phyloP scores from a whole-genome alignment of 768 basidiomycete genomes.

The Phanerochaete sordida region DNA sequence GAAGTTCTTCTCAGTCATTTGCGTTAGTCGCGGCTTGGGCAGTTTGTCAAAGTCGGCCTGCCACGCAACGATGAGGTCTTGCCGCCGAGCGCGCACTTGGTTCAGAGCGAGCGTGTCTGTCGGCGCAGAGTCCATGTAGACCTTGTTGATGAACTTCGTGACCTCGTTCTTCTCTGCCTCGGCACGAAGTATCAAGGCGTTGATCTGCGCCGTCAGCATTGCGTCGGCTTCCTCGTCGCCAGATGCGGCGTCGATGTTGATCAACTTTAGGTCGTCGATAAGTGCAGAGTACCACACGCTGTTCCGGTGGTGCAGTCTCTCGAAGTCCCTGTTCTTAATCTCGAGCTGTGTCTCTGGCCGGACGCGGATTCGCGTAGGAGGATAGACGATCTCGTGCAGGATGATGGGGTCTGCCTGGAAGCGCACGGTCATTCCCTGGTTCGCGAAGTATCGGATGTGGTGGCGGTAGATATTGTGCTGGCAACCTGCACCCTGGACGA shows the following conservation, averaged over 20 bases:
- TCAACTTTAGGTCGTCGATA: conserved; percentile 71
- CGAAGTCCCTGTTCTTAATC: conserved; percentile 90
- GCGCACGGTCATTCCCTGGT: conserved; percentile 78
- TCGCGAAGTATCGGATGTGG: conserved; percentile 89
- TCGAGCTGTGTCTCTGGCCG: conserved; percentile 84
- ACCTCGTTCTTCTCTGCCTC: conserved; percentile 76
- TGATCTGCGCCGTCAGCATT: conserved; percentile 58
- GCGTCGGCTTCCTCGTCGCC: conserved; percentile 73
- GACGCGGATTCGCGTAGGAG: conserved; percentile 82
- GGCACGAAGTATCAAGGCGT: conserved; percentile 64
- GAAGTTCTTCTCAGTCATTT: conserved; percentile 42
- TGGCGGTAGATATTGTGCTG: conserved; percentile 93
- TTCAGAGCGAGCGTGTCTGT: conserved; percentile 88
- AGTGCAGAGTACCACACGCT: conserved; percentile 70
- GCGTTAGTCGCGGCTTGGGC: conserved; percentile 61
- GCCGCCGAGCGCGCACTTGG: conserved; percentile 78
- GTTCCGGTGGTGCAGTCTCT: conserved; percentile 69
- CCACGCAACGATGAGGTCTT: conserved; percentile 96
- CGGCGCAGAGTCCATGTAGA: conserved; percentile 77
- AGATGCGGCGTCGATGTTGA: conserved; percentile 74
- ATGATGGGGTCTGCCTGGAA: conserved; percentile 84
- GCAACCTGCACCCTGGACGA: conserved; percentile 87
- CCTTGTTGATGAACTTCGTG: conserved; percentile 63
- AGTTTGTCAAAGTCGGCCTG: conserved; percentile 89
- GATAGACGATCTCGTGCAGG: conserved; percentile 85